Evolutionary conservation across 306 rosid genomes (phyloP).

Genomic region (Vigna hirtella): DNA sequence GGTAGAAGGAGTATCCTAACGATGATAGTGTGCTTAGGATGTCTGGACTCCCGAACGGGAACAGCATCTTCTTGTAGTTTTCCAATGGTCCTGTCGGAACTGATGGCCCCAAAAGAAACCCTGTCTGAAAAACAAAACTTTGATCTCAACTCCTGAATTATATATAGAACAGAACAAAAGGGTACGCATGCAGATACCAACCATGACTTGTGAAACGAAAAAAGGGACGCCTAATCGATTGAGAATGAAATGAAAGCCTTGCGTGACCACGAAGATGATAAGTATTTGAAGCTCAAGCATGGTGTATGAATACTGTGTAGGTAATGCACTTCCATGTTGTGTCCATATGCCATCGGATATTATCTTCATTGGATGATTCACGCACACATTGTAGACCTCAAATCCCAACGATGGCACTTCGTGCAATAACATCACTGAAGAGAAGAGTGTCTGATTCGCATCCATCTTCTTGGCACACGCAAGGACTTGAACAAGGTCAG

Average conservation of each 20-base stretch:
- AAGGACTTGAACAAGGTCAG: background rate
- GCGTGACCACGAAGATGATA: conserved; percentile 41
- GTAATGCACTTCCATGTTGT: background rate
- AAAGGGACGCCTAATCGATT: conserved; percentile 54
- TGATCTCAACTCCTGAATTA: no score
- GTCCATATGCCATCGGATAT: conserved; percentile 35
- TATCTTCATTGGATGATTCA: conserved; percentile 7
- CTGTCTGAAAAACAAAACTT: conserved; percentile 41
- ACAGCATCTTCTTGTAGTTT: conserved; percentile 17
- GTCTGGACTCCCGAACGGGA: conserved; percentile 47
- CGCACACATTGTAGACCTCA: conserved; percentile 4
- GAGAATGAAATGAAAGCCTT: conserved; percentile 48
- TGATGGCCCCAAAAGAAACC: conserved; percentile 52
- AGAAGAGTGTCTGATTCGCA: background rate
- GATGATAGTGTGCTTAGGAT: conserved; percentile 33
- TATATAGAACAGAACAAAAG: background rate
- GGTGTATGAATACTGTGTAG: conserved; percentile 38
- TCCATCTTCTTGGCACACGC: background rate
- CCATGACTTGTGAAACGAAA: conserved; percentile 56
- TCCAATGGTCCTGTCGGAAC: conserved; percentile 18
- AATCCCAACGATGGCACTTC: fast-evolving
- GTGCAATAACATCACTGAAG: background rate
- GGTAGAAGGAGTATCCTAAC: conserved; percentile 42
- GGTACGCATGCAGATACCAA: conserved; percentile 7
- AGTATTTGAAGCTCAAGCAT: conserved; percentile 54